Base-by-base conservation (phyloP, 2,329 filamentous ascomycete genomes). In the Alternaria ventricosa region DNA sequence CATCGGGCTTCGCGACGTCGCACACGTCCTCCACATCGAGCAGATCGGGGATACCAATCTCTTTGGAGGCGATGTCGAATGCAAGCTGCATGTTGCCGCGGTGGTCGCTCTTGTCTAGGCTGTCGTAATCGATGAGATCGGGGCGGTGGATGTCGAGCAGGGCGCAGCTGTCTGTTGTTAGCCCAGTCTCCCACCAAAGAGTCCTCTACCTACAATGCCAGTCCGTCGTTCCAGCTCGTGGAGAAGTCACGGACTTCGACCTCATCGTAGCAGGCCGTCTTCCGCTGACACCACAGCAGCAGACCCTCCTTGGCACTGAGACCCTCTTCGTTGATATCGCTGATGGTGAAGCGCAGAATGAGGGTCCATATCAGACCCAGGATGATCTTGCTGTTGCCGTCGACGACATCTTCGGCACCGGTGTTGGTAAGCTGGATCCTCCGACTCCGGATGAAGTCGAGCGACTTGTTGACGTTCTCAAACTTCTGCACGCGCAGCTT, bases 391-490 rank as follows among this genome's bases (percentile, higher is more conserved):
- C 92, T 88, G 81, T 98, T 99, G 36, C 96, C 96, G 80, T 99
- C 95, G 28, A 99, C 96, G 23, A 99, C 93, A 86, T 99, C 96
- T 81, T 98, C 96, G 8, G 96, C 96, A 57, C 96, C 96, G 75
- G 98, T 98, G 73, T 99, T 99, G 71, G 94, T 97, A 90, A 99
- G 93, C 80, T 97, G 95, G 68, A 99, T 98, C 20, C 93, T 91
- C 72, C 94, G 87, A 61, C 89, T 90, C 78, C 92, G 96, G 83
- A 99, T 94, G 75, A 96, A 99, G 81, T 97, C 90, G 66, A 99
- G 89, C 54, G 93, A 93, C 72, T 94, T 90, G 84, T 98, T 98
- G 80, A 96, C 95, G 87, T 99, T 99, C 81, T 99, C 96, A 81
- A 98, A 99, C 72, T 90, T 90, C 83, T 99, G 96, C 56, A 99